Conservation (phyloP, 305 asterid genomes). For the Fraxinus paxiana region DNA sequence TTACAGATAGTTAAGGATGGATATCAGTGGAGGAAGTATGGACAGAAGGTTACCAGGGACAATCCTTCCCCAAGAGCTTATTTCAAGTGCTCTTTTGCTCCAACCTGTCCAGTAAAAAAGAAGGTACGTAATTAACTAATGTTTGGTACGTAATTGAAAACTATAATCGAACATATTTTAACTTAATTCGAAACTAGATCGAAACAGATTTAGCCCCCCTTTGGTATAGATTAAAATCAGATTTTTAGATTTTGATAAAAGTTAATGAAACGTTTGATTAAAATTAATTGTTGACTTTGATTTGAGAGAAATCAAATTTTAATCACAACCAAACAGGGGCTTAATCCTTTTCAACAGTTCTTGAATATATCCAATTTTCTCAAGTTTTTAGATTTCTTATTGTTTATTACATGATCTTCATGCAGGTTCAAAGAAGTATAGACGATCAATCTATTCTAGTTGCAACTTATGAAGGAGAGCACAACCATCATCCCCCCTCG, state of each 20-base stretch:
- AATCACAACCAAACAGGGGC: too few species aligned
- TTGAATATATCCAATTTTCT: background rate
- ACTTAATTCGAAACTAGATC: background rate
- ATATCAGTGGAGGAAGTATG: slow-evolving; percentile 76
- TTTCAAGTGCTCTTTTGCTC: slow-evolving; percentile 75
- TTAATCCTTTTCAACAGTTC: background rate
- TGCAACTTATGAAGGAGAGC: slow-evolving; percentile 94
- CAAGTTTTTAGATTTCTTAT: background rate
- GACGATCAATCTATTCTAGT: slow-evolving; percentile 79
- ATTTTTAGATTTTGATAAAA: too few species aligned
- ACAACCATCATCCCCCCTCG: slow-evolving; percentile 63
- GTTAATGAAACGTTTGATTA: too few species aligned
- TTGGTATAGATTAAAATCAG: too few species aligned
- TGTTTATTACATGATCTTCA: background rate
- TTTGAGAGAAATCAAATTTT: too few species aligned
- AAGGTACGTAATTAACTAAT: slow-evolving; percentile 36
- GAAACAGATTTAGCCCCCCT: background rate
- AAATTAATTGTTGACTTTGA: too few species aligned
- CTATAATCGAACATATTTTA: background rate
- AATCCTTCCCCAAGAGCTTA: slow-evolving; percentile 83
- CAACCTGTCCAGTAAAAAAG: slow-evolving; percentile 66
- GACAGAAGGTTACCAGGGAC: slow-evolving; percentile 72
- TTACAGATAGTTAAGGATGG: slow-evolving; percentile 74
- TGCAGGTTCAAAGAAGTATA: slow-evolving; percentile 85
- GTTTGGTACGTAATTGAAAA: background rate